Evolutionary conservation across 2,329 filamentous ascomycete species (phyloP), one percentile per base, ranked within the genome.

Genomic region (Diaporthe aspalathi): DNA sequence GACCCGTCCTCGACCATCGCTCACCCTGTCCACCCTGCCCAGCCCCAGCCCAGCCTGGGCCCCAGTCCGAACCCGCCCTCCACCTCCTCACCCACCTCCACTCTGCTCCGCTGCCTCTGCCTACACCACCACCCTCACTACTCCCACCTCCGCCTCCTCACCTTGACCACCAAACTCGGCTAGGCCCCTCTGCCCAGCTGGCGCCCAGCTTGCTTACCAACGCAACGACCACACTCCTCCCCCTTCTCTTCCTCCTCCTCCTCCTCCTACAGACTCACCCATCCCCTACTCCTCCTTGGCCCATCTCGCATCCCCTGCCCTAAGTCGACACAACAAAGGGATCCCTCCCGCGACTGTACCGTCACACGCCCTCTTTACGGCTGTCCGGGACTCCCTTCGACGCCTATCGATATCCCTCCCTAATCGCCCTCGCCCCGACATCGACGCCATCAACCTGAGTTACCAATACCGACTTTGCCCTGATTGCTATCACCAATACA

Each of bases 21-120:
- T 47, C 56, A 27, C 45, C 50, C 57, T 56, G 32, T 22, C 24
- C 47, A 49, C 54, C 45, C 63, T 50, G 56, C 56, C 56, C 38
- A 72, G 60, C 60, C 60, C 29, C 20, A 65, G 60, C 60, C 60
- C 20, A 65, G 60, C 60, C 60, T 65, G 60, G 60, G 60, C 60
- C n/a, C 60, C 60, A 65, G 60, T 38, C 60, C 60, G 60, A 65
- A 65, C 45, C 60, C 60, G 60, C 60, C 7, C 60, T 50, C 60
- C 60, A 65, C 45, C 60, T 65, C 29, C 60, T 63, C 60, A 63
- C 43, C 24, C n/a, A n/a, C n/a, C n/a, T n/a, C n/a, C n/a, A n/a
- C 32, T 32, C 29, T 50, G 24, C 57, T 32, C 49, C 22, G 54
- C 54, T 60, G n/a, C 56, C 53, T 32, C 32, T 56, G 29, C 38